These are phyloP conservation scores for Mangifera indica DNA, from an alignment of 345 rosid genomes.

Conservation along the genomic window DNA sequence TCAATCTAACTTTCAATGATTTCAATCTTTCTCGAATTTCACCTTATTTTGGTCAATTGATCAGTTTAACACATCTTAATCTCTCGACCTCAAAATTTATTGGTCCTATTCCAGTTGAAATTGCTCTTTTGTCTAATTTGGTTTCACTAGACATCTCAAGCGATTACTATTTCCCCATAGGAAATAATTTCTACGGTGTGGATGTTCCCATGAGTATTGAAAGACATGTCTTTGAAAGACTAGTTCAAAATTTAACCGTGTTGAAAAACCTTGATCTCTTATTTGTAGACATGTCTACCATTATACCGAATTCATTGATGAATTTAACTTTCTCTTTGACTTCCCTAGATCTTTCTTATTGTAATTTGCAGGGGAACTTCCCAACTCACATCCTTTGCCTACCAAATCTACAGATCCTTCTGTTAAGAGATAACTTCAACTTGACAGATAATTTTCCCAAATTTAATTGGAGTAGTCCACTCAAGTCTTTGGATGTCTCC, in stretches of 20 bases:
- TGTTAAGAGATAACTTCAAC: neutral
- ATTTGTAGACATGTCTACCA: neutral
- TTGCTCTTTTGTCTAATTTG: slow-evolving; percentile 9
- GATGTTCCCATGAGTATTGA: neutral
- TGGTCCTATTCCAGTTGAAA: slow-evolving; percentile 18
- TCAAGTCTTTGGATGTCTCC: no score
- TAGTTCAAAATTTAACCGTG: neutral
- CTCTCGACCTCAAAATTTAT: slow-evolving; percentile 7
- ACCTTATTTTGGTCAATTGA: slow-evolving; percentile 3
- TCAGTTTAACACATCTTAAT: slow-evolving; percentile 15
- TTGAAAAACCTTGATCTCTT: neutral
- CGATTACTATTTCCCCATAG: no score
- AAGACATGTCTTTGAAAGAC: neutral
- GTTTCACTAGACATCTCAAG: slow-evolving; percentile 7
- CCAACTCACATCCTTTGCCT: neutral
- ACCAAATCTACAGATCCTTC: neutral
- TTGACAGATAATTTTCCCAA: neutral
- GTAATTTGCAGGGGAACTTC: neutral
- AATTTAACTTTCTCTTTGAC: slow-evolving; percentile 3
- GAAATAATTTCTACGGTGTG: no score
- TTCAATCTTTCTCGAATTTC: slow-evolving; percentile 17
- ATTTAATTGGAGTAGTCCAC: no score
- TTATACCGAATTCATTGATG: neutral
- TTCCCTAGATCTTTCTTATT: neutral
- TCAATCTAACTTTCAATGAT: slow-evolving; percentile 1